phyloP scores from a whole-genome alignment of 179 eudicot species.

The Pouteria campechiana region DNA sequence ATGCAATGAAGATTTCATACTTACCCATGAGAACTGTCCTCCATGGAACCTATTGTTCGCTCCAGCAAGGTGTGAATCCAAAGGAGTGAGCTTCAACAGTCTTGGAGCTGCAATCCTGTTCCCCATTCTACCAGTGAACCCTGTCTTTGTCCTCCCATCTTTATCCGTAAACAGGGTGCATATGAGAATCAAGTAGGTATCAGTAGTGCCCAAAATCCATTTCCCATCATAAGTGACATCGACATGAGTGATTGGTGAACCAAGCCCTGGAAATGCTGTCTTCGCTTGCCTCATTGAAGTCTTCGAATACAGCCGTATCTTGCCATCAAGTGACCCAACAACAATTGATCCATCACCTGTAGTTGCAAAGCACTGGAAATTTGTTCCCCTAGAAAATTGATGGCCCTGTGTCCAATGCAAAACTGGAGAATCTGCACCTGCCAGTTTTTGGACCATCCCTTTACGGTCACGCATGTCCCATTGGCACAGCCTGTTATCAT shows the following conservation, averaged over 20 bases:
- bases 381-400: conserved; percentile 86
- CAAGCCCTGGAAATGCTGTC: conserved; percentile 96
- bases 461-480: conserved; percentile 93
- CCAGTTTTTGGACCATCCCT: conserved; percentile 68
- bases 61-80: conserved; percentile 93
- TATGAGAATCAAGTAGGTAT: conserved; percentile 75
- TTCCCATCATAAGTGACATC: conserved; percentile 98
- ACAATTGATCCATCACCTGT: conserved; percentile 97
- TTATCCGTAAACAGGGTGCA: conserved; percentile 87
- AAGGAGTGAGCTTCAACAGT: conserved; percentile 77
- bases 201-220: conserved; percentile 92
- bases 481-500: conserved; percentile 77
- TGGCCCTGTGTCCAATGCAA: conserved; percentile 90
- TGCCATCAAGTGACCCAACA: conserved; percentile 95
- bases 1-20: conserved; percentile 3
- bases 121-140: conserved; percentile 84
- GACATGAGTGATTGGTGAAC: conserved; percentile 85
- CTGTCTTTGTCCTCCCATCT: conserved; percentile 92
- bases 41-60: conserved; percentile 56
- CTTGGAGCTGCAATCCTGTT: conserved; percentile 85
- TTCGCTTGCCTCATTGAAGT: conserved; percentile 93
- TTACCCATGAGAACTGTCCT: conserved; percentile 97
- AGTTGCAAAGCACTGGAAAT: conserved; percentile 88
- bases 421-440: conserved; percentile 49
- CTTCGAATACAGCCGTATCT: conserved; percentile 78